Conservation (phyloP, 208 protist genomes). For the Giardia muris region DNA sequence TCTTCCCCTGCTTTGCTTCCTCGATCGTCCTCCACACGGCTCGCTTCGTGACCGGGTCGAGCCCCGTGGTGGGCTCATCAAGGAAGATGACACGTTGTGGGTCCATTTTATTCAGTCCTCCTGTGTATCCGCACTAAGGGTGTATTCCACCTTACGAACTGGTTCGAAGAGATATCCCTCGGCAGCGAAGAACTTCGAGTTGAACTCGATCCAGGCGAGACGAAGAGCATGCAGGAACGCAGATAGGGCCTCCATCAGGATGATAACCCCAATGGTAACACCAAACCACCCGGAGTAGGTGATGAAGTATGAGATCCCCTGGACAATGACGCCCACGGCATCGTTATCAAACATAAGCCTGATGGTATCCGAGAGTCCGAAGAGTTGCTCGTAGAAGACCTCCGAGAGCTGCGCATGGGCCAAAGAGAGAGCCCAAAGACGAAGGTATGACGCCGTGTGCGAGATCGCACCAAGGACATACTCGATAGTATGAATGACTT, state of each 20-base stretch:
- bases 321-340: not conserved
- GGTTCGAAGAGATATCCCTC: constrained; percentile 32
- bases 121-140: not conserved
- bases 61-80: constrained; percentile 49
- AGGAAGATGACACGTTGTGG: constrained; percentile 37
- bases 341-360: not conserved
- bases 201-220: constrained; percentile 58
- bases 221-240: constrained; percentile 94
- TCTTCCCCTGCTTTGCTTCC: constrained; percentile 41
- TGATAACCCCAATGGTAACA: constrained; percentile 78
- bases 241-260: constrained; percentile 90
- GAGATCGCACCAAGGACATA: constrained; percentile 91
- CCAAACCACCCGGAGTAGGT: constrained; percentile 72
- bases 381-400: constrained; percentile 39
- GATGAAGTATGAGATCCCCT: constrained; percentile 55
- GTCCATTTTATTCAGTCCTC: not conserved
- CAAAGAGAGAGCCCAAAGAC: constrained; percentile 97
- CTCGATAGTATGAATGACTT: constrained; percentile 98
- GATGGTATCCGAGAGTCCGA: not conserved
- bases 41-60: constrained; percentile 48
- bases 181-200: constrained; percentile 40
- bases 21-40: constrained; percentile 55
- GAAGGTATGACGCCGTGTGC: constrained; percentile 97
- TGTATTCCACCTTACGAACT: not conserved
- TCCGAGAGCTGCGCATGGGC: constrained; percentile 67